A percentile compares a stretch with the other conserved stretches of the same genome.
These are phyloP conservation scores for Termitomyces titanicus DNA, from an alignment of 768 basidiomycete genomes.

Conservation along the genomic window DNA sequence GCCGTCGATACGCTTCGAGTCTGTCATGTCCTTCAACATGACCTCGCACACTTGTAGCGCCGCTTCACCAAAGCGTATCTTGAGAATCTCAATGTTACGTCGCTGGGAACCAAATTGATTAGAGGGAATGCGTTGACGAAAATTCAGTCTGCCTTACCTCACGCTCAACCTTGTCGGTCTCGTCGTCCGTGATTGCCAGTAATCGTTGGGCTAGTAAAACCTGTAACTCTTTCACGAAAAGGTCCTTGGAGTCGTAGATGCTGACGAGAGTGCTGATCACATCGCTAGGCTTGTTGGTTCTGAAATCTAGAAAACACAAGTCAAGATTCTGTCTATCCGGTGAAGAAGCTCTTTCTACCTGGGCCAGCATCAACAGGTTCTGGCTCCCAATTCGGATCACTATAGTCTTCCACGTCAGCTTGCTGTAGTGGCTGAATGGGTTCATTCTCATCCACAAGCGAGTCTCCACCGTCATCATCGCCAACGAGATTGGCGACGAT, in stretches of 20 bases:
- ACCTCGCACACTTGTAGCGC: conserved; percentile 95
- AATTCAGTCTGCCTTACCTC: conserved; percentile 36
- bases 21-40: conserved; percentile 96
- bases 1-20: conserved; percentile 87
- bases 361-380: conserved; percentile 97
- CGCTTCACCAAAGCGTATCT: conserved; percentile 92
- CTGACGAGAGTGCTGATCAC: conserved; percentile 95
- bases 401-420: conserved; percentile 79
- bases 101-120: conserved; percentile 48
- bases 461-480: conserved; percentile 76
- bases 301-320: conserved; percentile 59
- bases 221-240: conserved; percentile 95
- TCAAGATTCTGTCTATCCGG: neutral
- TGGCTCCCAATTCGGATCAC: conserved; percentile 91
- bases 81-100: conserved; percentile 89
- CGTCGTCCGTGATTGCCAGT: conserved; percentile 75
- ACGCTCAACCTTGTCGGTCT: conserved; percentile 72
- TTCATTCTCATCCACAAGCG: conserved; percentile 82
- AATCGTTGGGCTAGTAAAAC: conserved; percentile 86
- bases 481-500: conserved; percentile 92
- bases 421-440: conserved; percentile 74
- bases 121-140: neutral
- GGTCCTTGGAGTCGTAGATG: conserved; percentile 95
- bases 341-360: conserved; percentile 43
- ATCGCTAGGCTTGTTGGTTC: conserved; percentile 87